A percentile compares a stretch with the other conserved stretches of the same genome.
Evolutionary conservation across 2,329 filamentous ascomycete species (phyloP).

Genomic region (Monilinia polystroma): DNA sequence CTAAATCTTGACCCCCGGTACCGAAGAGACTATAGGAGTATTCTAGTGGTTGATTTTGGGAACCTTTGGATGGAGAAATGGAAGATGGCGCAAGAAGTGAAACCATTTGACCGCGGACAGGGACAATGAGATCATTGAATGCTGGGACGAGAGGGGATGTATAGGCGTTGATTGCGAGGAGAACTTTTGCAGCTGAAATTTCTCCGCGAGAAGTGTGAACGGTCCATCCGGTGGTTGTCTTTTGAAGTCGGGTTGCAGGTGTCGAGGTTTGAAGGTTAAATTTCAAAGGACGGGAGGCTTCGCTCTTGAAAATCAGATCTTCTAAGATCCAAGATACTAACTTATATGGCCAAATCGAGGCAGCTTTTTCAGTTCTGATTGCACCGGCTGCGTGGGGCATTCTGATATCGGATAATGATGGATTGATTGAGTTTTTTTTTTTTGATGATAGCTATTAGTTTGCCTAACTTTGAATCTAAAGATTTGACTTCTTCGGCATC

Average conservation of each 20-base stretch:
- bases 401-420: slow-evolving; percentile 51
- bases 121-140: slow-evolving; percentile 71
- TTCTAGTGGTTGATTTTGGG: slow-evolving; percentile 25
- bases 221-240: slow-evolving; percentile 49
- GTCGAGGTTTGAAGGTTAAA: slow-evolving; percentile 78
- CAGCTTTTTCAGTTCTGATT: slow-evolving; percentile 63
- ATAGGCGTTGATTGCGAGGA: slow-evolving; percentile 83
- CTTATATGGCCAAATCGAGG: slow-evolving; percentile 80
- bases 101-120: slow-evolving; percentile 71
- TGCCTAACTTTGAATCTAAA: slow-evolving; percentile 57
- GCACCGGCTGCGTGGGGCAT: slow-evolving; percentile 60
- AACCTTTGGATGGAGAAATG: slow-evolving; percentile 28
- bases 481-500: slow-evolving; percentile 52
- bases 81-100: slow-evolving; percentile 58
- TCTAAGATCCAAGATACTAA: slow-evolving; percentile 72
- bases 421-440: slow-evolving; percentile 37
- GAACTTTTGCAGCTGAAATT: slow-evolving; percentile 60
- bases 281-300: slow-evolving; percentile 32
- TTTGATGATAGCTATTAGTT: slow-evolving; percentile 41
- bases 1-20: slow-evolving; percentile 43
- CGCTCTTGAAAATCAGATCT: slow-evolving; percentile 29
- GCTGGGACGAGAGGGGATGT: slow-evolving; percentile 71
- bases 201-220: slow-evolving; percentile 68
- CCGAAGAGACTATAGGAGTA: slow-evolving; percentile 59
- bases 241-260: slow-evolving; percentile 55